Evolutionary conservation across 192 early-diverging fungal species (phyloP), one percentile per base, ranked within the genome.

Genomic region (Gamsiella multidivaricata): DNA sequence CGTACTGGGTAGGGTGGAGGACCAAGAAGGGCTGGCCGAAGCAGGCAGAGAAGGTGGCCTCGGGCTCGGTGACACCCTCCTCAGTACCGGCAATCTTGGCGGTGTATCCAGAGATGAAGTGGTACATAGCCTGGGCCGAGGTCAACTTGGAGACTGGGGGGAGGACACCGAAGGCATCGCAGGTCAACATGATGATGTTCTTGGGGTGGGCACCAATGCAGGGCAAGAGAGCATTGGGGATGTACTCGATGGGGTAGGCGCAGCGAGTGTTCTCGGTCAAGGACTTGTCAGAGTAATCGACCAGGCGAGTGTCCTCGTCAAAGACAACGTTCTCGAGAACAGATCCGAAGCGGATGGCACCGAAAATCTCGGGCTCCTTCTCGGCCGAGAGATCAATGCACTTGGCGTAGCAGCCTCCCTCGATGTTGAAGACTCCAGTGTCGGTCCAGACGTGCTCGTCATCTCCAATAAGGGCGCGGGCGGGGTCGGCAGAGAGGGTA

Each of bases 401-500:
- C 91, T 98, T 98, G 72, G 97, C 97, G 82, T 98, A 98, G 89
- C 97, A 98, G 39, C 97, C 97, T 65, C 97, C 97, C 88, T 98
- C 97, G 64, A 98, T 97, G 86, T 98, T 98, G 92, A 98, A 98
- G 65, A 97, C 86, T 73, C 95, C 95, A 60, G 89, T 86, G 80
- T 97, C 93, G 37, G 92, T 93, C 97, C 97, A 98, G 83, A 95
- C 96, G 84, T 98, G 97, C 85, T 98, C 97, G 84, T 98, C 97
- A 86, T 98, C 97, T 85, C 97, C 97, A 72, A 98, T 98, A 57
- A 98, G 84, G 72, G 86, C 85, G 57, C 97, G 95, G 85, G 88
- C 91, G 26, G 95, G 97, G 79, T 98, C 95, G n/a, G 97, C 97
- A 37, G 93, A 95, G 56, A 98, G 88, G 51, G 97, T 98, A 68